A percentile compares a stretch with the other conserved stretches of the same genome.
Evolutionary conservation across 345 rosid species (phyloP).

Genomic region (Acer campestre): DNA sequence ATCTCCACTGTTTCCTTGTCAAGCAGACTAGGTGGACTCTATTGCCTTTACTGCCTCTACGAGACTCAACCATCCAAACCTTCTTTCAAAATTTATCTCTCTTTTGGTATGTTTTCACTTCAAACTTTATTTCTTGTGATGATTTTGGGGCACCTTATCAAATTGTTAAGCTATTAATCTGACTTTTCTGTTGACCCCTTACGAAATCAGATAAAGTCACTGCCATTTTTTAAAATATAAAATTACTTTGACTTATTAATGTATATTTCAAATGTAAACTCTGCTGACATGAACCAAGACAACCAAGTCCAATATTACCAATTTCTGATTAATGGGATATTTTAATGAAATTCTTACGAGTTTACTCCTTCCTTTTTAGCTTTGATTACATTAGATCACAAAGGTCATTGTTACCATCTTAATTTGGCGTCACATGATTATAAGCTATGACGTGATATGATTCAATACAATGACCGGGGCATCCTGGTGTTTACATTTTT

Average conservation of each 20-base stretch:
- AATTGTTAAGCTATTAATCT: not conserved
- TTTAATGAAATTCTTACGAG: too few relatives aligned
- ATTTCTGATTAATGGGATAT: not conserved
- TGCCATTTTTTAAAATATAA: too few relatives aligned
- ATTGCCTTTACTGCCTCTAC: conserved; percentile 89
- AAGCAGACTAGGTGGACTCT: conserved; percentile 74
- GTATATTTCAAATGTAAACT: not conserved
- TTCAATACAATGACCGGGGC: not conserved
- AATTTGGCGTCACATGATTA: not conserved
- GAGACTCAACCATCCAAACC: conserved; percentile 88
- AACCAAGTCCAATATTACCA: not conserved
- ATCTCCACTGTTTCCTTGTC: conserved; percentile 52
- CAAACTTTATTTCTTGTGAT: not conserved
- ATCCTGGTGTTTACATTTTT: not conserved
- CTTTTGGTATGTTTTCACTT: conserved; percentile 53
- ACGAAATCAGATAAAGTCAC: not conserved
- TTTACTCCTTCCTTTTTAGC: not conserved
- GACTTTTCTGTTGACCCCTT: not conserved
- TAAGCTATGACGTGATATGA: not conserved
- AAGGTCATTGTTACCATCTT: too few relatives aligned
- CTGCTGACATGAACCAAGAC: not conserved
- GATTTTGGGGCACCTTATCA: not conserved
- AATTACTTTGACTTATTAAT: not conserved
- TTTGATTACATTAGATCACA: not conserved
- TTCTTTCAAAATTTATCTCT: conserved; percentile 68